These are phyloP conservation scores for Phaeomoniella chlamydospora DNA, from an alignment of 2,329 filamentous ascomycete species.

Conservation along the genomic window DNA sequence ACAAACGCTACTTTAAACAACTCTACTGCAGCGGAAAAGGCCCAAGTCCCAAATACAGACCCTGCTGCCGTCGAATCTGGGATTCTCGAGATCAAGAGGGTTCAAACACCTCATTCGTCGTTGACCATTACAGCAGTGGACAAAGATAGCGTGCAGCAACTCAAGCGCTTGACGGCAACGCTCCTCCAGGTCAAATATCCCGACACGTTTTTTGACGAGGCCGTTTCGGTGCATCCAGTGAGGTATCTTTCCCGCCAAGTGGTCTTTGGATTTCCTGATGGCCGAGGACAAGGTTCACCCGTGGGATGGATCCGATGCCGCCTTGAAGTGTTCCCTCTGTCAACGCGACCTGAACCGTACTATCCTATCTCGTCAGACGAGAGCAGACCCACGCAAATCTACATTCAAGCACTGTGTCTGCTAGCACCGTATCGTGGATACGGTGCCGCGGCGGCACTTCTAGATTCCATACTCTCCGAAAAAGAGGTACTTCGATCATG, in stretches of 20 bases:
- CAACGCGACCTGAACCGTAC: conserved; percentile 7
- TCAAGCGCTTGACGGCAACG: conserved; percentile 42
- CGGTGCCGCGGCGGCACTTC: conserved; percentile 41
- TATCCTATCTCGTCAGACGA: conserved; percentile 5
- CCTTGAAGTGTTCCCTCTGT: conserved; percentile 16
- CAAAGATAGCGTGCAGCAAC: conserved; percentile 37
- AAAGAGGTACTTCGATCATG: conserved; percentile 28
- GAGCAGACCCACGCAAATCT: conserved; percentile 29
- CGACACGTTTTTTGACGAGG: conserved; percentile 45
- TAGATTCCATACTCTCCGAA: conserved; percentile 26
- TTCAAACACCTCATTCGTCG: not conserved
- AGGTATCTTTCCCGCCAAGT: conserved; percentile 44
- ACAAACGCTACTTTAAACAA: not conserved
- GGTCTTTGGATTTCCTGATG: conserved; percentile 29
- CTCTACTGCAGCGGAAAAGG: not conserved
- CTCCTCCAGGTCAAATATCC: conserved; percentile 49
- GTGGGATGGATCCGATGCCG: conserved; percentile 34
- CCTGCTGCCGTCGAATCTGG: too few species aligned
- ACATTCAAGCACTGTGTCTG: conserved; percentile 46
- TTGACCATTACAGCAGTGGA: conserved; percentile 34
- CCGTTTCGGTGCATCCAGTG: conserved; percentile 37
- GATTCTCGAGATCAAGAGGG: not conserved
- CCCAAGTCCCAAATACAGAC: too few species aligned
- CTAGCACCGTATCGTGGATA: conserved; percentile 44
- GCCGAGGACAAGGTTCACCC: conserved; percentile 6